phyloP scores from a whole-genome alignment of 306 rosid genomes.

The Cyclanthera cordifolia region DNA sequence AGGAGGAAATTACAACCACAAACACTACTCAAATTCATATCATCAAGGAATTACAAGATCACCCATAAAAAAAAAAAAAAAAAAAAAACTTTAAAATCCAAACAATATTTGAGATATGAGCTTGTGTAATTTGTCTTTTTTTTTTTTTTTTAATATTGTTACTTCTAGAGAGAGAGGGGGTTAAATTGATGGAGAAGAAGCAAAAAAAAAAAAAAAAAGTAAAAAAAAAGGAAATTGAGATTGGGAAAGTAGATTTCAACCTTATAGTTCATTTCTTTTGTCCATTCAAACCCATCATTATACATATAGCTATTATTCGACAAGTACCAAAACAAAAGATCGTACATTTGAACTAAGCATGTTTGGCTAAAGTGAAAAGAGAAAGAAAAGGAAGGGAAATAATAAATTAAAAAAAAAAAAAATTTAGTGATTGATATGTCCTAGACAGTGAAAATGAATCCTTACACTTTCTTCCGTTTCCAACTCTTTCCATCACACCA shows the following conservation, averaged over 20 bases:
- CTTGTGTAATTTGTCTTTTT: neutral
- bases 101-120: neutral
- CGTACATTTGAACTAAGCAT: too few relatives aligned
- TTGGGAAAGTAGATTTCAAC: neutral
- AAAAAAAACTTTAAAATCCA: too few relatives aligned
- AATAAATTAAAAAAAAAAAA: too few relatives aligned
- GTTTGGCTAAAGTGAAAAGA: too few relatives aligned
- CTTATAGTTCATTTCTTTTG: neutral
- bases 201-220: too few relatives aligned
- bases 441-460: too few relatives aligned
- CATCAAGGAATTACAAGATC: conserved; percentile 6
- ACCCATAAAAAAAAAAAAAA: neutral
- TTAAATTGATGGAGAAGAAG: neutral
- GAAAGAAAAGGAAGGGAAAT: too few relatives aligned
- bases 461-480: too few relatives aligned
- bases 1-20: conserved; percentile 36
- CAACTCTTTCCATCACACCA: too few relatives aligned
- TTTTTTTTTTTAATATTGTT: neutral
- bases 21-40: neutral
- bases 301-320: neutral
- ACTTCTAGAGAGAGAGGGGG: neutral
- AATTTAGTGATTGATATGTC: too few relatives aligned
- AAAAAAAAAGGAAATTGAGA: too few relatives aligned
- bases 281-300: neutral
- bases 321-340: too few relatives aligned